Percentiles rank a stretch among this genome's conserved stretches.
phyloP scores from a whole-genome alignment of 2,329 filamentous ascomycete species.

The Ramularia collo-cygni region DNA sequence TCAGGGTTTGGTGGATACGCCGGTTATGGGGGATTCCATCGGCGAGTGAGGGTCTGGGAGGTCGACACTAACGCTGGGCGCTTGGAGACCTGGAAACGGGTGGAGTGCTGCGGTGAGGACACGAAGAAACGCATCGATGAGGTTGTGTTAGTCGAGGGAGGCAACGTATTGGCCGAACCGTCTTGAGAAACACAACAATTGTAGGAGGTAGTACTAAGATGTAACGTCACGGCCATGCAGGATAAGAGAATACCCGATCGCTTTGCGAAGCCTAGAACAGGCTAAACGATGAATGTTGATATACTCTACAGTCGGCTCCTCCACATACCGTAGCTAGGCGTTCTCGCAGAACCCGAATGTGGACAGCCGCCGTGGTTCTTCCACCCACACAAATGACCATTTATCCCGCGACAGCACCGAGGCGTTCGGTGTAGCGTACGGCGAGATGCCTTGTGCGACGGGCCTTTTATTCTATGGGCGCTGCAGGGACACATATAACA shows the following conservation, averaged over 20 bases:
- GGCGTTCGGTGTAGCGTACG: constrained; percentile 5
- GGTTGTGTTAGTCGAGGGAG: constrained; percentile 55
- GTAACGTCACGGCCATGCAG: constrained; percentile 4
- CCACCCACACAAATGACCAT: not conserved
- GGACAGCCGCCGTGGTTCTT: not conserved
- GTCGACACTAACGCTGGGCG: constrained; percentile 85
- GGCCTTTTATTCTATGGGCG: constrained; percentile 1
- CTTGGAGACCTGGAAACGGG: constrained; percentile 85
- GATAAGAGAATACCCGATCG: not conserved
- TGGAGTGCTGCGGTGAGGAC: constrained; percentile 55
- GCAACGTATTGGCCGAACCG: constrained; percentile 40
- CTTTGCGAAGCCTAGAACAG: constrained; percentile 1
- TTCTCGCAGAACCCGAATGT: too few relatives aligned
- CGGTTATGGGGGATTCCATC: constrained; percentile 78
- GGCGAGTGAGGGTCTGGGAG: constrained; percentile 82
- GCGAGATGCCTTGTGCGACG: constrained; percentile 3
- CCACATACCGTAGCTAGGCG: constrained; percentile 6
- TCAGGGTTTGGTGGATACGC: constrained; percentile 92
- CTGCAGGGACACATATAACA: not conserved
- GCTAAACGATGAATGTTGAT: constrained; percentile 6
- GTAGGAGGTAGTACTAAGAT: not conserved
- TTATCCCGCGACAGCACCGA: constrained; percentile 8
- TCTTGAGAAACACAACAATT: constrained; percentile 4
- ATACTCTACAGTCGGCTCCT: constrained; percentile 1
- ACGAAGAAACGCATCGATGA: constrained; percentile 50